Evolutionary conservation across 805 yeast genomes (phyloP), one percentile per base, ranked within the genome.

Genomic region (Ogataea degrootiae): DNA sequence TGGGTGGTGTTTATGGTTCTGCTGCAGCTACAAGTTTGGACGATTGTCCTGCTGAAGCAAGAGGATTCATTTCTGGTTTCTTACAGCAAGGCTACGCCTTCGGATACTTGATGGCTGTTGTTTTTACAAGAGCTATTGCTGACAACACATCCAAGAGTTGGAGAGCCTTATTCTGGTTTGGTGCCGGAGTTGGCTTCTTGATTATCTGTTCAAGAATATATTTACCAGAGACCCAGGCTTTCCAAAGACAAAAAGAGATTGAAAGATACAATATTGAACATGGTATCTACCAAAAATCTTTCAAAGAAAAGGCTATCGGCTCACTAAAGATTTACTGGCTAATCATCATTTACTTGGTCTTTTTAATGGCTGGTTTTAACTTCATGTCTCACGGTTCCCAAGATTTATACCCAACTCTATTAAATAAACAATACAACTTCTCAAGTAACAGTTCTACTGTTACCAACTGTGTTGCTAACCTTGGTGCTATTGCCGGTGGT

Each of bases 61-160:
- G 79, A 65, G 84, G 87, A 41, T 71, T 82, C 48, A 65, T 83
- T 42, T 76, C 83, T 34, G 88, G 87, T 42, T 63, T 86, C 38
- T 78, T 88, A 61, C 96, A 87, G 66, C 85, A 87, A 62, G 96
- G 96, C 51, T 88, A 83, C 55, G 83, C 86, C 0, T 74, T 83
- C 42, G 90, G 90, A 22, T 83, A 82, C 56, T 66, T 83, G 23
- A 60, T 83, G 49, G 87, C 82, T 6, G 86, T 82, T 43, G 70
- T 82, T 22, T 83, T 82, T 68, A 77, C 77, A 51, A 71, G 88
- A 61, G 85, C 84, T 34, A 76, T 83, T 50, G 79, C 76, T 8
- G 77, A 75, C 58, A 76, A 72, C 49, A 69, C 82, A 4, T 55
- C 68, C 1, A 71, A 78, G 48, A 68, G 72, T 0, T 83, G 89